Conservation (phyloP, 164 flowering plant species). For the Nymphaea thermarum region DNA sequence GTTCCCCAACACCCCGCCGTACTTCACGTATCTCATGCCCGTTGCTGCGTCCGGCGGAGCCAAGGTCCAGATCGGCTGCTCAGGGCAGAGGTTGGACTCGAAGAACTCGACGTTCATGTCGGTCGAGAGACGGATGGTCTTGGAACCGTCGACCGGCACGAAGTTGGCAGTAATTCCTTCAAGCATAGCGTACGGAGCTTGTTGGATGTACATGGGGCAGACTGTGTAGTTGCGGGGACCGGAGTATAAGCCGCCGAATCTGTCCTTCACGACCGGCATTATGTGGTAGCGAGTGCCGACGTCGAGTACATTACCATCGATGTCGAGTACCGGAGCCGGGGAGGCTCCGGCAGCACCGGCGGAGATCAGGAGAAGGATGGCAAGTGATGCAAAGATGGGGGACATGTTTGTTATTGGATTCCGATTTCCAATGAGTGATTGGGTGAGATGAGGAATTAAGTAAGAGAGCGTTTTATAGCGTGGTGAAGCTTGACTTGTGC, state of each 20-base stretch:
- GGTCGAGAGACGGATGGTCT: background rate
- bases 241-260: background rate
- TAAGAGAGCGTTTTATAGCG: too few relatives aligned
- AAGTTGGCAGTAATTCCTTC: background rate
- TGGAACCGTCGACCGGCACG: background rate
- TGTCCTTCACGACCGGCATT: background rate
- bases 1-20: conserved; percentile 19
- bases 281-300: background rate
- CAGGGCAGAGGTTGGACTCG: background rate
- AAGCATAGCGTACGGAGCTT: background rate
- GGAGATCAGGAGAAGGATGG: background rate
- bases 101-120: background rate
- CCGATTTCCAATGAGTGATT: too few relatives aligned
- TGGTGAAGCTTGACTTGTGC: too few relatives aligned
- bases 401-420: too few relatives aligned
- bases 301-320: background rate
- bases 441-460: too few relatives aligned
- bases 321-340: background rate
- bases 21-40: conserved; percentile 9
- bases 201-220: background rate
- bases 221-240: background rate
- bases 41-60: conserved; percentile 6
- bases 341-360: background rate
- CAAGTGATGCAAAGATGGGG: too few relatives aligned
- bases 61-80: conserved; percentile 14